phyloP scores from a whole-genome alignment of 345 rosid genomes.

The Euphorbia tirucalli region DNA sequence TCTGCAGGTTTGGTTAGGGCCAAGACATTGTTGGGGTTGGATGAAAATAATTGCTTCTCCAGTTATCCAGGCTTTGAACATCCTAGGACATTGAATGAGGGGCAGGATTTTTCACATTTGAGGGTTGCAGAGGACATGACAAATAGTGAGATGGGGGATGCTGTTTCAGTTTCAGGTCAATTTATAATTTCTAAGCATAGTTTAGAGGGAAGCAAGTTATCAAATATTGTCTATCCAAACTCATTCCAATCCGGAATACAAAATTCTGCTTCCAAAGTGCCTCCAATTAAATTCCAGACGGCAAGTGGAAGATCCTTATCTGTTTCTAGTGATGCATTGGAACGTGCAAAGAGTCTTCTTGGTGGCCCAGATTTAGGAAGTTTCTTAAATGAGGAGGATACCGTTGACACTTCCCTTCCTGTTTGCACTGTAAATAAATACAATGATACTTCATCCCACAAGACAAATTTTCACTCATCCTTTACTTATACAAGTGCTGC shows the following conservation, averaged over 20 bases:
- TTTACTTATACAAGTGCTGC: conserved; percentile 37
- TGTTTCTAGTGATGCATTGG: conserved; percentile 79
- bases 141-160: conserved; percentile 23
- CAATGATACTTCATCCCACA: conserved; percentile 36
- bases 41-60: conserved; percentile 33
- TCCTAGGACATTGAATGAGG: conserved; percentile 24
- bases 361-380: conserved; percentile 77
- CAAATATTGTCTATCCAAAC: conserved; percentile 26
- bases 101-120: conserved; percentile 21
- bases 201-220: conserved; percentile 28
- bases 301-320: conserved; percentile 87
- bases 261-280: conserved; percentile 38
- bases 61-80: conserved; percentile 34
- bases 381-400: conserved; percentile 46
- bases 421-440: conserved; percentile 30
- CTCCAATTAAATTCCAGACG: conserved; percentile 75
- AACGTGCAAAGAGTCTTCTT: conserved; percentile 87
- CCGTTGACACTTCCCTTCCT: conserved; percentile 33
- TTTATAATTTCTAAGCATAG: conserved; percentile 27
- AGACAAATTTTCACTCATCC: conserved; percentile 34
- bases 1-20: conserved; percentile 70
- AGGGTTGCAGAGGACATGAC: conserved; percentile 20
- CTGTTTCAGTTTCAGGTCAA: conserved; percentile 30
- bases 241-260: conserved; percentile 27
- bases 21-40: conserved; percentile 62